Conservation (phyloP, 768 basidiomycete genomes). For the Cubamyces sp. region DNA sequence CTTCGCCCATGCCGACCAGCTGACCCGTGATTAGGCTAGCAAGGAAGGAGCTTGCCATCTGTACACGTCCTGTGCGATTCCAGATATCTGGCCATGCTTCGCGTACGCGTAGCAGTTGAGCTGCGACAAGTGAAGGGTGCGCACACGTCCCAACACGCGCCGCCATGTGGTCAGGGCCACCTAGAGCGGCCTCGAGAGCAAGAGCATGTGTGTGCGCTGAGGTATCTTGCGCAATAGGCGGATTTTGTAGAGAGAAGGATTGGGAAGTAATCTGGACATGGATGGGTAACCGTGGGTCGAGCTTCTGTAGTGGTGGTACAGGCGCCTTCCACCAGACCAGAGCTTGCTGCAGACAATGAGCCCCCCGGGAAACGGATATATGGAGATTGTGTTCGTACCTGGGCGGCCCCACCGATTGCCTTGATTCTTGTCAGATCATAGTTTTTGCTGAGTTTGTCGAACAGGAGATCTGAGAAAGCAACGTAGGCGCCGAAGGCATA, state of each 20-base stretch:
- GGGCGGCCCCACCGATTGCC: slow-evolving; percentile 78
- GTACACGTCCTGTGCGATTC: slow-evolving; percentile 74
- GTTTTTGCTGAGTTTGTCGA: slow-evolving; percentile 73
- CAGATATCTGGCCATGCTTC: slow-evolving; percentile 83
- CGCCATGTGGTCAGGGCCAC: slow-evolving; percentile 79
- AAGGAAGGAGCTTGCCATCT: slow-evolving; percentile 77
- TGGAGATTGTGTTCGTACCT: slow-evolving; percentile 47
- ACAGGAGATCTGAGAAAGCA: slow-evolving; percentile 58
- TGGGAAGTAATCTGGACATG: slow-evolving; percentile 69
- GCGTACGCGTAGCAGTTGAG: slow-evolving; percentile 78
- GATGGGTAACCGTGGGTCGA: slow-evolving; percentile 72
- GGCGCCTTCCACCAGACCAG: slow-evolving; percentile 89
- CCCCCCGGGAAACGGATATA: not conserved
- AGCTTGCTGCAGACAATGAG: slow-evolving; percentile 50
- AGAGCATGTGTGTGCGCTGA: slow-evolving; percentile 81
- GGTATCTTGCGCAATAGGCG: slow-evolving; percentile 77
- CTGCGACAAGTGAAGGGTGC: slow-evolving; percentile 69
- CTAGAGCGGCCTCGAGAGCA: slow-evolving; percentile 73
- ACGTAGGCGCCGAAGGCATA: not conserved
- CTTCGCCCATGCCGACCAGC: slow-evolving; percentile 72
- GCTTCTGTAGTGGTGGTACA: slow-evolving; percentile 68
- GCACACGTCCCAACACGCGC: slow-evolving; percentile 76
- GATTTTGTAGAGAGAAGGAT: slow-evolving; percentile 72
- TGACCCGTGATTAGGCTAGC: slow-evolving; percentile 72
- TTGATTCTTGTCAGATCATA: slow-evolving; percentile 74